Base-by-base conservation (phyloP, 2,329 filamentous ascomycete species). In the Fusarium sp. region DNA sequence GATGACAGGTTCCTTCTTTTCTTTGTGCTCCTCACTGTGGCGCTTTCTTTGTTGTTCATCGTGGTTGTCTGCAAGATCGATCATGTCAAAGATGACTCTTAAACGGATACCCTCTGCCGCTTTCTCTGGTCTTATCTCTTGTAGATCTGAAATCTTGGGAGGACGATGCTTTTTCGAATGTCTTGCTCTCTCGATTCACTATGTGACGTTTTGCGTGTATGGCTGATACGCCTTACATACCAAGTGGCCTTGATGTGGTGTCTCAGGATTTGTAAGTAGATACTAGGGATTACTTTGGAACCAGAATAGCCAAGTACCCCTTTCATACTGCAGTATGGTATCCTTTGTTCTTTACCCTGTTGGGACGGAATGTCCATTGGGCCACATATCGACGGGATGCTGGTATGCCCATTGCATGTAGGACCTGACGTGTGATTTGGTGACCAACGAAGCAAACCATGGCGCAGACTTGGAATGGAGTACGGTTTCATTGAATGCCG, bases 331-430 rank as follows among this genome's bases (percentile, higher is more conserved):
- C 58, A 57, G 56, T 61, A 19, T 26, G 8, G 14, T 14, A n/a
- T 57, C 40, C 53, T 68, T 58, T 68, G 47, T 64, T 60, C 56
- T 61, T 40, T 51, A 12, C 44, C 49, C 38, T 15, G 28, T 24
- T 42, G 52, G 42, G 51, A 67, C 68, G 44, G 11, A 28, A 14
- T 34, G 23, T 23, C 14, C 26, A n/a, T 38, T 47, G 15, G 28
- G 23, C 26, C 26, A 23, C 20, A 12, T 20, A 30, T 24, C 20
- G 21, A 10, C 15, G 21, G 21, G 6, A 46, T 38, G 21, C 44
- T 19, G 19, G 10, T 43, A 51, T 60, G 39, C 17, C 21, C 26
- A 40, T 46, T 14, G 11, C 14, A 38, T 19, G 45, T 34, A 48
- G 44, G 42, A 28, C 10, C 26, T 28, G 26, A 28, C 26, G 26